phyloP scores from a whole-genome alignment of 192 early-diverging fungal genomes.

The Funneliformis mosseae region DNA sequence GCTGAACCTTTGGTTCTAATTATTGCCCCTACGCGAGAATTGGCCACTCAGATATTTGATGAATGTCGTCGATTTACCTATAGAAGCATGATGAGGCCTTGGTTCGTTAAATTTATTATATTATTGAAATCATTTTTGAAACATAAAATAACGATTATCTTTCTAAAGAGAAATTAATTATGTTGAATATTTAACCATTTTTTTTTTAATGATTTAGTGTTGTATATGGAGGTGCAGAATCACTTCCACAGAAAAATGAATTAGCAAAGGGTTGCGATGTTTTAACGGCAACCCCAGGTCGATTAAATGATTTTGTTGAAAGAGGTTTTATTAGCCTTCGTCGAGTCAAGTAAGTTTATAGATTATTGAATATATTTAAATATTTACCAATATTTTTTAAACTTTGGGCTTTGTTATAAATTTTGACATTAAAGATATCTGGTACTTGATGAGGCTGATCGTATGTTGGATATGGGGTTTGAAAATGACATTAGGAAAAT shows the following conservation, averaged over 20 bases:
- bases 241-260: constrained; percentile 73
- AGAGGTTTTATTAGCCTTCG: constrained; percentile 74
- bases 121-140: background rate
- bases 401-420: background rate
- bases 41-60: constrained; percentile 83
- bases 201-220: constrained; percentile 56
- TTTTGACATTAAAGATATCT: constrained; percentile 47
- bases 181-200: background rate
- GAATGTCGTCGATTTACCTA: constrained; percentile 62
- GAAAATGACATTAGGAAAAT: constrained; percentile 90
- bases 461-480: constrained; percentile 99
- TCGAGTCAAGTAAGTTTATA: constrained; percentile 70
- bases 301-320: constrained; percentile 89
- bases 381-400: background rate
- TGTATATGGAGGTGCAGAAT: constrained; percentile 91
- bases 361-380: background rate
- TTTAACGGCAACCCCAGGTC: constrained; percentile 92
- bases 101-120: constrained; percentile 41
- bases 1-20: constrained; percentile 68
- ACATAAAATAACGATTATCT: background rate
- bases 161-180: too few species aligned
- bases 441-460: constrained; percentile 86
- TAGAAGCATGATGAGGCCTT: constrained; percentile 54
- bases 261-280: constrained; percentile 88
- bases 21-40: constrained; percentile 80